phyloP scores from a whole-genome alignment of 2,329 filamentous ascomycete species.

The Penicillium aurantiogriseum region DNA sequence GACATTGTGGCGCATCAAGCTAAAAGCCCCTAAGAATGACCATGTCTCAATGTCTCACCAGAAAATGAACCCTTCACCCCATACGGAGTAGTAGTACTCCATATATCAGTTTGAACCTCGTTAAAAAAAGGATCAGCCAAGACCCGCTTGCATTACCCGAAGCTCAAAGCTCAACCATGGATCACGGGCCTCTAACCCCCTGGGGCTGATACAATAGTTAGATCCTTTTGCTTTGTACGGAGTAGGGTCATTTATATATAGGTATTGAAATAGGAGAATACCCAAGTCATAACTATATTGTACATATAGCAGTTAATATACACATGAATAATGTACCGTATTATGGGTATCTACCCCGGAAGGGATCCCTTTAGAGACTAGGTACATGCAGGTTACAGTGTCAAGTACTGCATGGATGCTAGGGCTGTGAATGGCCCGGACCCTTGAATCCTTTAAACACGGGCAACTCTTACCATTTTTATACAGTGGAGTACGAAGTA shows the following conservation, averaged over 20 bases:
- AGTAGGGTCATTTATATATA: too few relatives aligned
- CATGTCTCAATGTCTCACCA: background rate
- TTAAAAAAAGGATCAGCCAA: background rate
- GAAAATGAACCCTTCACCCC: background rate
- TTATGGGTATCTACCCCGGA: constrained; percentile 11
- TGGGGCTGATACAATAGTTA: background rate
- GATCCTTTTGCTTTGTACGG: too few relatives aligned
- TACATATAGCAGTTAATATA: background rate
- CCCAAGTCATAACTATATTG: background rate
- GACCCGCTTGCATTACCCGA: background rate
- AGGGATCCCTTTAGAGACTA: constrained; percentile 3
- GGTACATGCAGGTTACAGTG: constrained; percentile 17
- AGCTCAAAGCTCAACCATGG: background rate
- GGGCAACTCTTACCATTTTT: background rate
- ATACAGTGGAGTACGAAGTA: constrained; percentile 1
- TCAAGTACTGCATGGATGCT: constrained; percentile 14
- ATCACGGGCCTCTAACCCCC: background rate
- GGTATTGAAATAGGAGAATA: background rate
- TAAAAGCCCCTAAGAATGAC: background rate
- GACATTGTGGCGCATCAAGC: constrained; percentile 6
- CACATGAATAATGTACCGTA: background rate
- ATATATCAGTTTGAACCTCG: background rate
- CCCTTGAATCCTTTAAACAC: background rate
- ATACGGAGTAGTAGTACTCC: too few relatives aligned
- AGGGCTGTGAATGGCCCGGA: background rate